Conservation (phyloP, 1,284 basidiomycete genomes). For the Caloboletus firmus region DNA sequence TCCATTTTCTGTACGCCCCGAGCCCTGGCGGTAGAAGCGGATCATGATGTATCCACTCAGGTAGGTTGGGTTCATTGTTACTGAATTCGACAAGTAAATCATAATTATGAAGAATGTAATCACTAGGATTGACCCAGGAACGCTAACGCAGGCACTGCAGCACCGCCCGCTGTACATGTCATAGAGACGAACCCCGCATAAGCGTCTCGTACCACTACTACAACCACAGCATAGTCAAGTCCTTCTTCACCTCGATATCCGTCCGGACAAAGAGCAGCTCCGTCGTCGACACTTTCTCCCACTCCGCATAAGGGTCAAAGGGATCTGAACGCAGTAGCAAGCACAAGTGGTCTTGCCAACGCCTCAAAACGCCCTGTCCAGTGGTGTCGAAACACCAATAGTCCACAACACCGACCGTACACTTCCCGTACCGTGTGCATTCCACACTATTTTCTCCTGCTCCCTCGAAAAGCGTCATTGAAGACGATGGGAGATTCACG, state of each 20-base stretch:
- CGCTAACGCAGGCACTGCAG: no score
- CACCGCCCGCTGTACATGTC: no score
- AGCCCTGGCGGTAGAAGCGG: no score
- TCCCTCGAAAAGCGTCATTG: constrained; percentile 22
- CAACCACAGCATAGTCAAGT: constrained; percentile 27
- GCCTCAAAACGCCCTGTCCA: constrained; percentile 24
- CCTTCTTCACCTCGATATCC: constrained; percentile 19
- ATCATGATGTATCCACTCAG: no score
- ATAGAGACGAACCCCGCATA: no score
- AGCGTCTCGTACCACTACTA: no score
- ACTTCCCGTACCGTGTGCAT: constrained; percentile 19
- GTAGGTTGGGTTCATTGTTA: no score
- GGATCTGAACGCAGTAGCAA: constrained; percentile 31
- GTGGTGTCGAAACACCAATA: constrained; percentile 36
- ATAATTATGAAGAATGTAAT: no score
- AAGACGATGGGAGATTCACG: constrained; percentile 24
- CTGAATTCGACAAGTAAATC: no score
- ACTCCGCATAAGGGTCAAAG: constrained; percentile 31
- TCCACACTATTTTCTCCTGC: constrained; percentile 9
- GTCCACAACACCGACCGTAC: constrained; percentile 32
- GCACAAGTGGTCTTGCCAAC: constrained; percentile 31
- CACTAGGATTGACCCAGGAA: no score
- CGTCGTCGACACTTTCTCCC: constrained; percentile 28
- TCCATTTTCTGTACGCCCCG: no score
- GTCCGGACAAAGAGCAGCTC: constrained; percentile 30